These are phyloP conservation scores for Dactylellina haptotyla DNA, from an alignment of 2,329 filamentous ascomycete genomes.

Conservation along the genomic window DNA sequence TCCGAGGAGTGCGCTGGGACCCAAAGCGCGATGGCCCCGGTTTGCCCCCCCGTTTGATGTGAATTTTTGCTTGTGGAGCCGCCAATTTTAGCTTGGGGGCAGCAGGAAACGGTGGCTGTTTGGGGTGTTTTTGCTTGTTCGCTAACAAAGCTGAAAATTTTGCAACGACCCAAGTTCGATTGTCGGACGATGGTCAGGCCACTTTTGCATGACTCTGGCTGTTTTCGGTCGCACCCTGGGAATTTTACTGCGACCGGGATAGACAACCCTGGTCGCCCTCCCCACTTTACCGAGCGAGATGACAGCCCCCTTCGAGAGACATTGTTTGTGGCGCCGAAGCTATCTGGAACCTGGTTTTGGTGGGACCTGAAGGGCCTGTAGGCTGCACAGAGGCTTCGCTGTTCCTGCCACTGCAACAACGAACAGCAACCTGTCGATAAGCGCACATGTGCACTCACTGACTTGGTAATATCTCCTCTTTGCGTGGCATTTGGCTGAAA, in stretches of 20 bases:
- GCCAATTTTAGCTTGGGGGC: slow-evolving; percentile 23
- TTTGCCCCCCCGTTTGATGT: slow-evolving; percentile 5
- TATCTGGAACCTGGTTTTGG: slow-evolving; percentile 28
- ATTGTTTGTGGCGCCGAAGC: slow-evolving; percentile 28
- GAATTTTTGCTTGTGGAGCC: slow-evolving; percentile 12
- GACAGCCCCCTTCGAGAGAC: not conserved
- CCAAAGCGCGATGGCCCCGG: slow-evolving; percentile 17
- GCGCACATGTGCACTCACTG: slow-evolving; percentile 31
- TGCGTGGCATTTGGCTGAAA: not conserved
- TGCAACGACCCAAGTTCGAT: slow-evolving; percentile 14
- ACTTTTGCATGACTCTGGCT: slow-evolving; percentile 51
- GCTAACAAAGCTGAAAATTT: slow-evolving; percentile 31
- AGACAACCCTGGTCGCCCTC: too few species aligned
- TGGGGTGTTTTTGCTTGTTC: slow-evolving; percentile 43
- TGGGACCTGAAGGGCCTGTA: too few species aligned
- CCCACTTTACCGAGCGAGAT: slow-evolving; percentile 38
- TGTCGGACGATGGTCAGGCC: slow-evolving; percentile 55
- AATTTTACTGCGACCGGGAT: slow-evolving; percentile 37
- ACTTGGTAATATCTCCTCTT: not conserved
- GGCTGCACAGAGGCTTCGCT: not conserved
- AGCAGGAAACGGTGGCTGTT: not conserved
- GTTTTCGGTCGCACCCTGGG: slow-evolving; percentile 46
- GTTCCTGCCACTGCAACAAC: slow-evolving; percentile 1
- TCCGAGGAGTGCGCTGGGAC: slow-evolving; percentile 22
- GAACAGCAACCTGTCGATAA: slow-evolving; percentile 37